Conservation (phyloP, 2,329 filamentous ascomycete species). For the Penicillium griseofulvum region DNA sequence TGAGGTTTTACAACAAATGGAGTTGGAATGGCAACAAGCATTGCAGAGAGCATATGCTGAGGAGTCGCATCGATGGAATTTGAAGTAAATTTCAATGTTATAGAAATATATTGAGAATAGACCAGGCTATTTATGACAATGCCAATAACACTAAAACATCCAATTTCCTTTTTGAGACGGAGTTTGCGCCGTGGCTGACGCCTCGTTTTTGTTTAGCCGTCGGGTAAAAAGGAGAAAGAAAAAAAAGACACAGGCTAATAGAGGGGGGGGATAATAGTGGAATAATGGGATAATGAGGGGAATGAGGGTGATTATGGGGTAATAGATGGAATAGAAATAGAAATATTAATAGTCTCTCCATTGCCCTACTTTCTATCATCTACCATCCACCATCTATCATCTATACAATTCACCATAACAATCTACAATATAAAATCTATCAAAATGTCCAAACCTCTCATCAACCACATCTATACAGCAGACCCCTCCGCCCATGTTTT, state of each 20-base stretch:
- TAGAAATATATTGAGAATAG: no score
- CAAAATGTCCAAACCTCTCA: constrained; percentile 54
- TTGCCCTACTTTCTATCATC: neutral
- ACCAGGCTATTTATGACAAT: neutral
- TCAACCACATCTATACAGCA: constrained; percentile 74
- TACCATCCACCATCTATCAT: neutral
- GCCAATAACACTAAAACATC: no score
- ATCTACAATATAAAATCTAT: no score
- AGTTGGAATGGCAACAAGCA: constrained; percentile 32
- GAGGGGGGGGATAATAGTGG: neutral
- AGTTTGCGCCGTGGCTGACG: neutral
- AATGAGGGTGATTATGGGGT: neutral
- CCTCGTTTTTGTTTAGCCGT: constrained; percentile 1
- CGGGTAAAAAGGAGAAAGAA: constrained; percentile 3
- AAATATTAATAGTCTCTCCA: neutral
- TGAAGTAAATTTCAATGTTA: no score
- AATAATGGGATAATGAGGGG: neutral
- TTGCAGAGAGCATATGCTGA: constrained; percentile 27
- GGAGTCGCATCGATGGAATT: constrained; percentile 2
- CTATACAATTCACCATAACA: no score
- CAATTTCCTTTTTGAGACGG: neutral
- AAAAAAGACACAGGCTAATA: constrained; percentile 1
- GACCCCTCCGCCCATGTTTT: constrained; percentile 81
- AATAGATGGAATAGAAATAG: no score
- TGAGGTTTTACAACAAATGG: constrained; percentile 23